Percentiles rank a stretch among this genome's conserved stretches.
These are phyloP conservation scores for Atkinsonella texensis DNA, from an alignment of 2,329 filamentous ascomycete species.

Conservation along the genomic window DNA sequence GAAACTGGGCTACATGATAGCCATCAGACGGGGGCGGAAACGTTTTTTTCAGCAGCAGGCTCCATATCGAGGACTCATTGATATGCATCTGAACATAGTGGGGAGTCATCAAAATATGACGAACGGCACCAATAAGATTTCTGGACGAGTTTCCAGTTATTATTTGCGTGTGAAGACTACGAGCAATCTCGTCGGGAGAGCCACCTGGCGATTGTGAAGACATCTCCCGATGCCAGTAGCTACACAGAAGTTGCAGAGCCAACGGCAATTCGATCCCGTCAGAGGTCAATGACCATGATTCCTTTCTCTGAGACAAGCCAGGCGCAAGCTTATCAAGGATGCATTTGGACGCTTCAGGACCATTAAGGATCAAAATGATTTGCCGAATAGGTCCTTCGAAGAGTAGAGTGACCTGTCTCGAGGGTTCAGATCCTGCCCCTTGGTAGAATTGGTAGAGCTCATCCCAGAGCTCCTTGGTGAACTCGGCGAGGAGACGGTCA, in stretches of 20 bases:
- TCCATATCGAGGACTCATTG: constrained; percentile 26
- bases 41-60: constrained; percentile 19
- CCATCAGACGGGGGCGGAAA: constrained; percentile 21
- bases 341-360: constrained; percentile 23
- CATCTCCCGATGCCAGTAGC: constrained; percentile 24
- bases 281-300: constrained; percentile 21
- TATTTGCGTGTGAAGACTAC: constrained; percentile 18
- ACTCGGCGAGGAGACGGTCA: constrained; percentile 22
- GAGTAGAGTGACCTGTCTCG: constrained; percentile 20
- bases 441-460: constrained; percentile 24
- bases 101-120: constrained; percentile 19
- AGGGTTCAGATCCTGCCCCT: constrained; percentile 15
- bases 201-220: constrained; percentile 21
- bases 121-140: constrained; percentile 18
- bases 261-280: constrained; percentile 22
- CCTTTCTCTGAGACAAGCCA: constrained; percentile 19
- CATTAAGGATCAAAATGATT: constrained; percentile 24
- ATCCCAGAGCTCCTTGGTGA: constrained; percentile 22
- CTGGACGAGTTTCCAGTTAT: constrained; percentile 17
- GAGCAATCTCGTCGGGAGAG: constrained; percentile 22
- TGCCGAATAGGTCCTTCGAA: constrained; percentile 27
- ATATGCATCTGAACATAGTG: constrained; percentile 25
- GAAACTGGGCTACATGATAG: constrained; percentile 23
- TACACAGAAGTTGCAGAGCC: constrained; percentile 23
- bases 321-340: constrained; percentile 23